Conservation (phyloP, 192 early-diverging fungal species). For the Phycomyces blakesleeanus region DNA sequence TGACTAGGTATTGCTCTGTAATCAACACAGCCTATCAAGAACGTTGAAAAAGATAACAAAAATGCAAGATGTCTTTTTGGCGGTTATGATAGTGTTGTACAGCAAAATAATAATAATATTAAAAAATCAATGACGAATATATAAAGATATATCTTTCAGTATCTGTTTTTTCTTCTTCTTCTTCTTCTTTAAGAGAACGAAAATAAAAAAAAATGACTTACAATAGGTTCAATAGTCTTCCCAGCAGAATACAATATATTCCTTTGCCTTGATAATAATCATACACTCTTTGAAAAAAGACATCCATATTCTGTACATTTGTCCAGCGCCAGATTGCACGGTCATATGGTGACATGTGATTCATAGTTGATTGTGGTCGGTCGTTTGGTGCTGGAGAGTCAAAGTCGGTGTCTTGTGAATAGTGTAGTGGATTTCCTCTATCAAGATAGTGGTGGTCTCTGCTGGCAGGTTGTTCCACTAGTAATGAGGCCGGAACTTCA, state of each 20-base stretch:
- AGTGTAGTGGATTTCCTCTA: constrained; percentile 22
- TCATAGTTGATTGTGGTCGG: constrained; percentile 30
- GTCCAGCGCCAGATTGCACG: constrained; percentile 78
- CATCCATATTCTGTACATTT: constrained; percentile 81
- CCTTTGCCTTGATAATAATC: constrained; percentile 89
- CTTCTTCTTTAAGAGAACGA: too few relatives aligned
- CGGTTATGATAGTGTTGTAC: background rate
- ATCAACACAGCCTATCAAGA: constrained; percentile 88
- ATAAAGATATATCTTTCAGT: too few relatives aligned
- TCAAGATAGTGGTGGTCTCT: constrained; percentile 9
- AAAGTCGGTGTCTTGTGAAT: constrained; percentile 11
- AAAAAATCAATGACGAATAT: too few relatives aligned
- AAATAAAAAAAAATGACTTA: constrained; percentile 42
- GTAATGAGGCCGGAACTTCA: constrained; percentile 60
- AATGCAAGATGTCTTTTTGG: constrained; percentile 73
- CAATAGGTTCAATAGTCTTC: constrained; percentile 73
- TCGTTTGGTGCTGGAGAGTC: constrained; percentile 26
- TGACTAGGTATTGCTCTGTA: constrained; percentile 71
- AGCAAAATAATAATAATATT: too few relatives aligned
- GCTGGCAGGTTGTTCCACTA: constrained; percentile 51
- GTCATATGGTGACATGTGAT: constrained; percentile 48
- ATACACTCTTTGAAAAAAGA: constrained; percentile 78
- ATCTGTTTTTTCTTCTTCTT: too few relatives aligned
- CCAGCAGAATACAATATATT: constrained; percentile 74
- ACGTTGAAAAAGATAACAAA: constrained; percentile 83